Conservation (phyloP, 2,329 filamentous ascomycete species). For the Dryadomyces sulphureus region DNA sequence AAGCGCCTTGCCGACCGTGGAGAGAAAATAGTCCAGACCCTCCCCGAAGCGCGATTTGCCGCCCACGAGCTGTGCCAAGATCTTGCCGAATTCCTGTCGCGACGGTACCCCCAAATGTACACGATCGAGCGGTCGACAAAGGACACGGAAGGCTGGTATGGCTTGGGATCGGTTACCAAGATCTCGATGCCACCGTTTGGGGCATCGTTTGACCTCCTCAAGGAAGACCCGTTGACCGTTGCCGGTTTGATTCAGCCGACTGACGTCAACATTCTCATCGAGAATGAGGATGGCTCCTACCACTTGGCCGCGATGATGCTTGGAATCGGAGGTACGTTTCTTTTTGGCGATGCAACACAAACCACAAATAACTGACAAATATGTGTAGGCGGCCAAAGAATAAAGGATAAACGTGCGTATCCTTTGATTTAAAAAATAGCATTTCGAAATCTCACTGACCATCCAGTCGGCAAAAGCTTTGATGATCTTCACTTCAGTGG, state of each 20-base stretch:
- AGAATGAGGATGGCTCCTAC: background rate
- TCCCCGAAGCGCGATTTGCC: background rate
- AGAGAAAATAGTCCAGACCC: background rate
- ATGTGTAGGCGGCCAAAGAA: background rate
- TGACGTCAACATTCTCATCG: background rate
- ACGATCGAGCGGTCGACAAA: background rate
- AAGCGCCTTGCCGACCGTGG: background rate
- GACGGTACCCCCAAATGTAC: conserved; percentile 1
- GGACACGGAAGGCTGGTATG: background rate
- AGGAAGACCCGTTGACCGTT: background rate
- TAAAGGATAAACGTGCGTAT: background rate
- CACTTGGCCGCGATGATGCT: background rate
- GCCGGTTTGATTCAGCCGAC: background rate
- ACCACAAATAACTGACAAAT: too few species aligned
- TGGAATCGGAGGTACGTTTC: conserved; percentile 1
- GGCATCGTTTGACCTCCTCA: background rate
- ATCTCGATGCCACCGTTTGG: background rate
- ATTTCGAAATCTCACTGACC: background rate
- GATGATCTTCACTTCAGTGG: background rate
- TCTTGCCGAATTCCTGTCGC: conserved; percentile 1
- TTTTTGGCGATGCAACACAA: too few species aligned
- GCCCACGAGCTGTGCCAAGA: background rate
- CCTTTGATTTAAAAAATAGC: background rate
- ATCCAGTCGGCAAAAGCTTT: background rate
- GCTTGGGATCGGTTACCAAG: background rate